Conservation (phyloP, 805 yeast genomes). For the Phaffomyces antillensis region DNA sequence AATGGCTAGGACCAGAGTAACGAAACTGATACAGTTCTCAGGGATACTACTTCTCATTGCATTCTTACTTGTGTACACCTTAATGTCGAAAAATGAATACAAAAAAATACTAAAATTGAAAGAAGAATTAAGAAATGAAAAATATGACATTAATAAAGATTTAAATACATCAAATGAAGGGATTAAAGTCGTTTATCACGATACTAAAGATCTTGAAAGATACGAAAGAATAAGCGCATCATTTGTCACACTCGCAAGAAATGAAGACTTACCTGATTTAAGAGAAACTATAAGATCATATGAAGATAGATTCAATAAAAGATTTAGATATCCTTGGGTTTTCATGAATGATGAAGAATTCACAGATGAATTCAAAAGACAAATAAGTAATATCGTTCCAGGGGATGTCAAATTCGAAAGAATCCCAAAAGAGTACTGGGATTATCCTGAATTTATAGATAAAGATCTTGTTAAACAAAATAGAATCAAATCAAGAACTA, state of each 20-base stretch:
- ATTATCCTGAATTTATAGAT: slow-evolving; percentile 38
- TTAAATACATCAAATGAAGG: slow-evolving; percentile 3
- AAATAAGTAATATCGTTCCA: slow-evolving; percentile 28
- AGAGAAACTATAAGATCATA: slow-evolving; percentile 52
- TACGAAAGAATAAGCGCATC: slow-evolving; percentile 49
- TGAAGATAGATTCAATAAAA: slow-evolving; percentile 72
- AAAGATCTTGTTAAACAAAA: slow-evolving; percentile 25
- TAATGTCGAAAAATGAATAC: slow-evolving; percentile 14
- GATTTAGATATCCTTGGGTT: slow-evolving; percentile 79
- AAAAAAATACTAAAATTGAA: slow-evolving; percentile 15
- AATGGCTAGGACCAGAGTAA: slow-evolving; percentile 6
- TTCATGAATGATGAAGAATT: slow-evolving; percentile 46
- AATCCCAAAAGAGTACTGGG: slow-evolving; percentile 42
- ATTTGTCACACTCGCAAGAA: slow-evolving; percentile 61
- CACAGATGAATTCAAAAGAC: slow-evolving; percentile 29
- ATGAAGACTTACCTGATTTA: slow-evolving; percentile 45
- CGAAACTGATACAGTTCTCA: slow-evolving; percentile 17
- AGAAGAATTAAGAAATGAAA: slow-evolving; percentile 10
- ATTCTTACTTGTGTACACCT: slow-evolving; percentile 13
- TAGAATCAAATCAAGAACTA: slow-evolving; percentile 24
- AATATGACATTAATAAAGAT: slow-evolving; percentile 14
- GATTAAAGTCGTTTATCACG: slow-evolving; percentile 27
- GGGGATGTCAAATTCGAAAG: slow-evolving; percentile 35
- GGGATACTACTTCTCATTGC: slow-evolving; percentile 9
- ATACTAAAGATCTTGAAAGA: slow-evolving; percentile 36